Evolutionary conservation across 306 rosid genomes (phyloP), one percentile per base, ranked within the genome.

Genomic region (Purshia tridentata): DNA sequence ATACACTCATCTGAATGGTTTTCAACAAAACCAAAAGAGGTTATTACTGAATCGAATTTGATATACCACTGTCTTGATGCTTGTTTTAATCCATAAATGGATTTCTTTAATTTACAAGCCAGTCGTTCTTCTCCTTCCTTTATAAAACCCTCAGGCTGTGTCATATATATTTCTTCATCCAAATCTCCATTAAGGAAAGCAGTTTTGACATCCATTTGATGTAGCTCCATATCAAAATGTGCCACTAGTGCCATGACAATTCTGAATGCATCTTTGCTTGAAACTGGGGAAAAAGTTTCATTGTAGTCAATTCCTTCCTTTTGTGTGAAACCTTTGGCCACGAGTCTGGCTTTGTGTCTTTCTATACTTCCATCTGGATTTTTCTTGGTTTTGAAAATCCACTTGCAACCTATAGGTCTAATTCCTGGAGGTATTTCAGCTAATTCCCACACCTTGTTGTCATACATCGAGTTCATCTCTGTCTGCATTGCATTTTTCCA

Each of bases 121-220:
- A 23, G 4, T n/a, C 2, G 1, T 5, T n/a, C 0, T 1, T n/a
- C 0, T 6, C 23, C 4, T 53, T 2, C 23, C 6, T 6, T 8
- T 3, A 6, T 5, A 4, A 6, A 16, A 2, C 11, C 58, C 0
- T 53, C 58, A 5, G 20, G 23, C 7, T 18, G 20, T n/a, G 19
- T 4, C 58, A 53, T 53, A 1, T 6, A 53, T 0, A 18, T 53
- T 0, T 53, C 10, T 1, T 53, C 11, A 0, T n/a, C 23, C 9
- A 53, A 19, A 2, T 53, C 11, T 1, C 23, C 29, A 53, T 53
- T 53, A 0, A 53, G 3, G 4, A 49, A 49, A 0, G 18, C n/a
- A 12, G 53, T 49, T 5, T 49, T 49, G 4, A 49, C 53, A 49
- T 49, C 58, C 35, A 53, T 53, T 6, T 53, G 58, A 18, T 53